Evolutionary conservation across 164 flowering plant genomes (phyloP).

Genomic region (Vitis rupestris): DNA sequence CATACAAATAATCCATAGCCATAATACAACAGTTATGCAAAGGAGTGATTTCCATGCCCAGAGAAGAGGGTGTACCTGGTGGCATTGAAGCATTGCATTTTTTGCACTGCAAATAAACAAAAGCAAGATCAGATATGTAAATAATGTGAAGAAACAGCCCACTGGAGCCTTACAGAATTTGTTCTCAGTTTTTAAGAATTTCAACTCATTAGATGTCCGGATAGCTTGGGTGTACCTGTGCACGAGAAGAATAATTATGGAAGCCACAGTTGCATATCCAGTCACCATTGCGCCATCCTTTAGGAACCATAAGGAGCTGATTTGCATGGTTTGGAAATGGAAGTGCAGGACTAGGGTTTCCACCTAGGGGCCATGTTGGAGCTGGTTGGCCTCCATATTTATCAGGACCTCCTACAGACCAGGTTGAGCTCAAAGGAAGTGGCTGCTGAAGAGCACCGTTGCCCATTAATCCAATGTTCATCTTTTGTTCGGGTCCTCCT

Average conservation of each 20-base stretch:
- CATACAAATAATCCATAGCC: neutral
- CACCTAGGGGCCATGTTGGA: conserved; percentile 51
- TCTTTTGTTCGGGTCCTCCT: conserved; percentile 53
- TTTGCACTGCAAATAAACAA: conserved; percentile 68
- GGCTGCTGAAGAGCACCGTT: conserved; percentile 49
- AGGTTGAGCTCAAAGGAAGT: conserved; percentile 45
- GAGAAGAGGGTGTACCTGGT: conserved; percentile 36
- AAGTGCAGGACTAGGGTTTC: conserved; percentile 36
- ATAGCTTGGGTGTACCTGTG: conserved; percentile 45
- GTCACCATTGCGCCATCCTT: conserved; percentile 93
- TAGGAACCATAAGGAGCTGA: conserved; percentile 50
- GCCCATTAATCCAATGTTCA: conserved; percentile 49
- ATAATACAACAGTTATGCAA: conserved; percentile 6
- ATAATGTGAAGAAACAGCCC: neutral
- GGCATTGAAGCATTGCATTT: conserved; percentile 77
- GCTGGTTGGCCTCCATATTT: conserved; percentile 47
- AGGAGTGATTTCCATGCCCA: conserved; percentile 23
- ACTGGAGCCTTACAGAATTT: neutral
- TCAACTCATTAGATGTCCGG: neutral
- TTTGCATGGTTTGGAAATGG: conserved; percentile 39
- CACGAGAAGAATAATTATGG: conserved; percentile 91
- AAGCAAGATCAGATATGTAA: conserved; percentile 6
- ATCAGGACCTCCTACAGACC: conserved; percentile 52
- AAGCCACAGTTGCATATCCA: conserved; percentile 95
- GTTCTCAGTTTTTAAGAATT: neutral